Percentiles rank a stretch among this genome's conserved stretches.
phyloP scores from a whole-genome alignment of 495 filamentous ascomycete genomes.

The Hypoxylon fragiforme region DNA sequence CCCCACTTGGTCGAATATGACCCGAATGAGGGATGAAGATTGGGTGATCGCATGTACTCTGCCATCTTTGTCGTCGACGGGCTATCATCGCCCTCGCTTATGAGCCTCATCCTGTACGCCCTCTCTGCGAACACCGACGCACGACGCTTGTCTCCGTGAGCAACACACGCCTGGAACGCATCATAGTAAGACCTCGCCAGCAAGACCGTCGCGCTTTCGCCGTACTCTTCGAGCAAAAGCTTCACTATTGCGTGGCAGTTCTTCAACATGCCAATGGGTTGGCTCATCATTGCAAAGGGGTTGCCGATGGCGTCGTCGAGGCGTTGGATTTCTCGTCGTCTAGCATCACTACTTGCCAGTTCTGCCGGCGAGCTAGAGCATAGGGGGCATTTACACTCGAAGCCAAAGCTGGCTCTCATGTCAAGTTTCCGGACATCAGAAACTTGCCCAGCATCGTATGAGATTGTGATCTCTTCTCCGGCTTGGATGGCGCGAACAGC shows the following conservation, averaged over 20 bases:
- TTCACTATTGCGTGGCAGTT: conserved; percentile 34
- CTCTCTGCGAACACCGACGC: conserved; percentile 51
- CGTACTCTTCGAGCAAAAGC: conserved; percentile 39
- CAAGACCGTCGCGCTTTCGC: conserved; percentile 29
- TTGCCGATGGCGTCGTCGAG: conserved; percentile 42
- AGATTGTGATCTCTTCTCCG: not conserved
- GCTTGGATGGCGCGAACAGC: not conserved
- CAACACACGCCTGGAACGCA: conserved; percentile 49
- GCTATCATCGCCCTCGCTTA: conserved; percentile 44
- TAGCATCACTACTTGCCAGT: conserved; percentile 38
- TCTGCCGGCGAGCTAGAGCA: conserved; percentile 37
- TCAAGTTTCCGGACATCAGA: not conserved
- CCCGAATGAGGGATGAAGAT: conserved; percentile 40
- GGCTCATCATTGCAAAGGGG: conserved; percentile 17
- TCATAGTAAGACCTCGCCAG: conserved; percentile 47
- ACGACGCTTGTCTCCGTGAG: conserved; percentile 49
- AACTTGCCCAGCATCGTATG: not conserved
- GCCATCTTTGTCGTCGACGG: conserved; percentile 35
- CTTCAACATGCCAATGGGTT: conserved; percentile 35
- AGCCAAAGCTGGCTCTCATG: conserved; percentile 29
- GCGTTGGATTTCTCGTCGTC: conserved; percentile 34
- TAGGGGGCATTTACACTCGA: conserved; percentile 40
- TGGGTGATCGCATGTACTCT: conserved; percentile 40
- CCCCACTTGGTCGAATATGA: conserved; percentile 42
- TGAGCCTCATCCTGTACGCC: conserved; percentile 37